Evolutionary conservation across 1,139 yeast species (phyloP).

Genomic region (Sugiyamaella xylanicola): DNA sequence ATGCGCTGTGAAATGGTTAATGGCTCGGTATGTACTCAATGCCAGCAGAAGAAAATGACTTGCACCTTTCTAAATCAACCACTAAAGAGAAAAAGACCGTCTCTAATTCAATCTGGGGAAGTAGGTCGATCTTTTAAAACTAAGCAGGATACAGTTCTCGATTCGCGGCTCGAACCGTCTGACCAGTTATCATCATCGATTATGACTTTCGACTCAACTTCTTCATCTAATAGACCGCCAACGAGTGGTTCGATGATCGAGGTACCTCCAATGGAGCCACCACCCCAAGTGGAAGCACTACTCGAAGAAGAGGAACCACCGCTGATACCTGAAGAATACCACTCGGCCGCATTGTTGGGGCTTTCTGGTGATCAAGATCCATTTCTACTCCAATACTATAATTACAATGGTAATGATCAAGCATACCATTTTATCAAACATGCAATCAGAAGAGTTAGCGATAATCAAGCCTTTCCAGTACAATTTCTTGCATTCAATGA

Average conservation of each 20-base stretch:
- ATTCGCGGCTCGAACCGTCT: not conserved
- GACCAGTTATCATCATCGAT: not conserved
- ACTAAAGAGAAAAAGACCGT: constrained; percentile 26
- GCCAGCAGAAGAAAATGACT: constrained; percentile 29
- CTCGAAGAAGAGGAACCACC: constrained; percentile 30
- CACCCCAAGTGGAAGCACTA: constrained; percentile 25
- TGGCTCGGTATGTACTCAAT: constrained; percentile 33
- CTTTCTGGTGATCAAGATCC: constrained; percentile 44
- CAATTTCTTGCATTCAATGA: constrained; percentile 38
- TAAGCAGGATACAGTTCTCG: not conserved
- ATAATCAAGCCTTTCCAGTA: constrained; percentile 34
- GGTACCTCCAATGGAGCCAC: constrained; percentile 33
- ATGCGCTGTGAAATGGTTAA: constrained; percentile 34
- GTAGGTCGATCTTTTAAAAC: not conserved
- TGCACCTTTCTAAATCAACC: constrained; percentile 36
- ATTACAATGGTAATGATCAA: constrained; percentile 33
- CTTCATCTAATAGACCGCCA: constrained; percentile 7
- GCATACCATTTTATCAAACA: constrained; percentile 39
- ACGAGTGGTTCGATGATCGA: constrained; percentile 24
- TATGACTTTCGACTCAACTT: not conserved
- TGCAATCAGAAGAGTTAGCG: constrained; percentile 37
- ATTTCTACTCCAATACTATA: constrained; percentile 38
- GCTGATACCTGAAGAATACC: constrained; percentile 35
- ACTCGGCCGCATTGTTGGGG: constrained; percentile 38
- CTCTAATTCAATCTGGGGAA: not conserved